Evolutionary conservation across 225 moss, liverwort and hornwort species (phyloP), one percentile per base, ranked within the genome.

Genomic region (Marchantia polymorpha): DNA sequence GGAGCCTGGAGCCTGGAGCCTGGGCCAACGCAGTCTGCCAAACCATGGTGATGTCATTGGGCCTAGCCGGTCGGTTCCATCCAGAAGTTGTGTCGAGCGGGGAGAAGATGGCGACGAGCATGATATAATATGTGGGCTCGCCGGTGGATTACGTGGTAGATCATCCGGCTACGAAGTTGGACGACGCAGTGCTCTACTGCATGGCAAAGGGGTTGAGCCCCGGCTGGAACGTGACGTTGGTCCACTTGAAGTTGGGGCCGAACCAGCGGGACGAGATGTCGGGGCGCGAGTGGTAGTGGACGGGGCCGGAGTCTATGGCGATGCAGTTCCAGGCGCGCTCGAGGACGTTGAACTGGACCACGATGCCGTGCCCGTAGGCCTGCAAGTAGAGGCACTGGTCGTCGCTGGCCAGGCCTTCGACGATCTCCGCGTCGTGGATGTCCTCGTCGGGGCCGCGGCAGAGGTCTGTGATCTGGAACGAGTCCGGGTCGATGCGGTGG

Each of bases 171-270:
- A 5, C 60, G 60, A 16, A 60, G 22, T 20, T 60, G 11, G 19
- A 10, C 60, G 22, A 16, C 19, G 39, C 39, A 60, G 17, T 16
- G 14, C 19, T 7, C 4, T 59, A 58, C 39, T 76, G 77, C 86
- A 86, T 74, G 12, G 83, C 81, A 22, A 83, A 86, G 19, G 86
- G 86, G 59, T 83, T 83, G 3, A 83, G 79, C 9, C 86, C 83
- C 19, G 83, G 86, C 48, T 83, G 81, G n/a, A 86, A 83, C 19
- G 78, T 81, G n/a, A 86, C 86, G 56, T 82, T 83, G 17, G 86
- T 83, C 83, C 86, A 86, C 50, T 79, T 83, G 76, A 86, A 86
- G 72, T 83, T 86, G 0, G 86, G 86, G 29, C 86, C 86, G 56
- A 86, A 86, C 86, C 86, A 86, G 10, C 83, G 78, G 7, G 83